Base-by-base conservation (phyloP, 139 green algal species). In the Choricystis sp. region DNA sequence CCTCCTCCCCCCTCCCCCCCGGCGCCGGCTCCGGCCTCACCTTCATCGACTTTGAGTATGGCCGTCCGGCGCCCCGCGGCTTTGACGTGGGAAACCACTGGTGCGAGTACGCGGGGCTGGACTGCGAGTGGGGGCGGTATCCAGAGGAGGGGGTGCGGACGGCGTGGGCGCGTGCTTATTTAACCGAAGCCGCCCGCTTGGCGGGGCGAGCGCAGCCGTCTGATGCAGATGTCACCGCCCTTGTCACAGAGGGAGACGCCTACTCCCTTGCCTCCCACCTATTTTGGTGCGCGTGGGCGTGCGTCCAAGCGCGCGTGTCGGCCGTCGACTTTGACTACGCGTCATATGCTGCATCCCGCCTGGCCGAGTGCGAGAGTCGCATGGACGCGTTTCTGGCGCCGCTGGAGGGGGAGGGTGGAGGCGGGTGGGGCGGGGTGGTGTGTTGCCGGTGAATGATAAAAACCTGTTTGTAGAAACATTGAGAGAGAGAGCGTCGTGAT, bases 41-140 rank as follows among this genome's bases (percentile, higher is more conserved):
- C 0, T 84, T 97, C 62, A 96, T 98, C 31, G 91, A 98, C 75
- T 97, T 94, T 75, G 92, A 98, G 77, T 98, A 98, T 69, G 76
- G 73, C 4, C 68, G 49, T 2, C 85, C 81, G 59, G 82, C 77
- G 19, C 85, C 80, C 57, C 75, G 78, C 16, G 90, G 88, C 4
- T 95, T 87, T 69, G 89, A 96, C 70, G 74, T 73, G 24, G 88
- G 82, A 27, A 98, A 99, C 76, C 90, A 98, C 65, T 99, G 96
- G 76, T 89, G 84, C 63, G 93, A 99, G 76, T 66, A 91, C 61
- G 91, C 91, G 4, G 92, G 91, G 3, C 94, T 97, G 68, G 87
- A 97, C n/a, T 88, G 88, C 61, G 86, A 95, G 55, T 96, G 91
- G 62, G 70, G 26, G 1, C 72, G 75, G 59, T 95, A 81, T 31